Conservation (phyloP, 208 protist genomes). For the Naegleria fowleri region DNA sequence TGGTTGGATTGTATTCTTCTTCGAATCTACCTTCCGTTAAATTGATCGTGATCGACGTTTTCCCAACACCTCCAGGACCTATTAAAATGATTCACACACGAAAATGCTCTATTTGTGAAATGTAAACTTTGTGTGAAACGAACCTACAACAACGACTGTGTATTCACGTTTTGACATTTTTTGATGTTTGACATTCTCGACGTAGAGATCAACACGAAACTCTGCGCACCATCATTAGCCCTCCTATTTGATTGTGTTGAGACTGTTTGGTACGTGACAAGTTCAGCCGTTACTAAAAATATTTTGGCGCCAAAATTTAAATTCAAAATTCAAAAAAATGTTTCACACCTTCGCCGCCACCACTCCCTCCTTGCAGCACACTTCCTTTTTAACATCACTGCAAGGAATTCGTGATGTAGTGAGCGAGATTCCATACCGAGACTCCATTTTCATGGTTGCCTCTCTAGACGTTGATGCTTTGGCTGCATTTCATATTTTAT, state of each 20-base stretch:
- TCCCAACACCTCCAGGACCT: not conserved
- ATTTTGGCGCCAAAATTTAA: not conserved
- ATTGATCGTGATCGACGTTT: not conserved
- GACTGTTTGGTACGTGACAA: too few relatives aligned
- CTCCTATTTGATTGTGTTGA: too few relatives aligned
- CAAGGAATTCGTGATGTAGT: not conserved
- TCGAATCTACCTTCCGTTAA: not conserved
- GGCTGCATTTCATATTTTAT: not conserved
- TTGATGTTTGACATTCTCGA: too few relatives aligned
- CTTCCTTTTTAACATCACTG: not conserved
- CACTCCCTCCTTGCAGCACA: not conserved
- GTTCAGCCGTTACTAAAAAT: too few relatives aligned
- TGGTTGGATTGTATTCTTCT: constrained; percentile 26
- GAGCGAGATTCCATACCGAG: not conserved
- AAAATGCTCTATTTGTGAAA: not conserved
- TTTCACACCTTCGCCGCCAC: too few relatives aligned
- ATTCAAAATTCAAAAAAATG: constrained; percentile 4
- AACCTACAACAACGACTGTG: not conserved
- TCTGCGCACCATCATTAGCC: too few relatives aligned
- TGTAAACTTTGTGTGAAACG: too few relatives aligned
- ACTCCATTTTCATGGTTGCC: not conserved
- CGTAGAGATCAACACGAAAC: too few relatives aligned
- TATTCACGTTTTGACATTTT: not conserved
- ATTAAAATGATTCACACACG: not conserved
- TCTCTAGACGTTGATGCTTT: not conserved